Base-by-base conservation (phyloP, 1,284 basidiomycete genomes). In the Takashimella koratensis region DNA sequence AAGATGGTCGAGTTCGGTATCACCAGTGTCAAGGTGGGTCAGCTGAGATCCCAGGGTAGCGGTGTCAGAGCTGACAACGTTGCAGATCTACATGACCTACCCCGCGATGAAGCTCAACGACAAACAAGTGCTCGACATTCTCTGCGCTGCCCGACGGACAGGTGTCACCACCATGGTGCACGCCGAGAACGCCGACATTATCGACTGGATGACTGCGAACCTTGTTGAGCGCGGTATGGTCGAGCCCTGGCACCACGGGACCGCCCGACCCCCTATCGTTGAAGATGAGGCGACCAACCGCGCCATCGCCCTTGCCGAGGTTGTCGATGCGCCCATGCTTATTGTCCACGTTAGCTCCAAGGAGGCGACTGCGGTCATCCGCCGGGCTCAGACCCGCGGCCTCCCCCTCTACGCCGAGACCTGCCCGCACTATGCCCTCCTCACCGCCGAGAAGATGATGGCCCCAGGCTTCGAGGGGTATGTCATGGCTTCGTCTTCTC, bases 121-220 rank as follows among this genome's bases (percentile, higher is more conserved):
- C 50, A 10, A 23, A 11, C 54, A 68, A 44, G 54, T 70, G 36
- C 51, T 70, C 13, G 62, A 70, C 46, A 54, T 62, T 42, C 53
- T 70, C 22, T 57, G 51, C 22, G 62, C 62, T 2, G 62, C 65
- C 1, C 52, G 67, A 2, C 47, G 60, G 46, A 53, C 56, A 24
- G 67, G 66, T 11, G 58, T 65, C 11, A 70, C 66, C 2, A 57
- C 59, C 46, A 64, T 68, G 65, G 56, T 68, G 5, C 67, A 68
- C 52, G 64, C 66, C 36, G 66, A 70, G 52, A 70, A 70, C 50
- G 45, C 50, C 43, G 67, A 70, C 52, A 66, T 70, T 50, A 66
- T 70, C 45, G 53, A 61, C 16, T 66, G 56, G 43, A 57, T 70
- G 58, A 57, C 62, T 3, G 41, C 51, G 10, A 48, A 55, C 12